A percentile compares a stretch with the other conserved stretches of the same genome.
These are phyloP conservation scores for Rostrohypoxylon terebratum DNA, from an alignment of 495 filamentous ascomycete genomes.

Conservation along the genomic window DNA sequence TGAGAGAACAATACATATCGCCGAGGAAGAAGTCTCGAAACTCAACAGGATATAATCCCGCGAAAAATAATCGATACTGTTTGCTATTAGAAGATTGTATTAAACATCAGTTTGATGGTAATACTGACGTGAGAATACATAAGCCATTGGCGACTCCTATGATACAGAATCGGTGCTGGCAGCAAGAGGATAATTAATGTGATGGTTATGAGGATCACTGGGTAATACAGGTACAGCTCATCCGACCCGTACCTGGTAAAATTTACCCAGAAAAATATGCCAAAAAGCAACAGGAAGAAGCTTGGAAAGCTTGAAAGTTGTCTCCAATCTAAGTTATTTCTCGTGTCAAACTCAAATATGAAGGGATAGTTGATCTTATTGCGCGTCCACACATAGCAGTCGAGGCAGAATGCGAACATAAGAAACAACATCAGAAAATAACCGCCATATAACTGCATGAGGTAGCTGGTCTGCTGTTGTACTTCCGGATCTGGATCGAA, in stretches of 20 bases:
- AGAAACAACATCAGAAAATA: slow-evolving; percentile 83
- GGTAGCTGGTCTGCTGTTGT: slow-evolving; percentile 72
- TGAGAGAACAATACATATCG: slow-evolving; percentile 96
- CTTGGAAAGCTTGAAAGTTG: slow-evolving; percentile 87
- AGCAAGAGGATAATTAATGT: slow-evolving; percentile 76
- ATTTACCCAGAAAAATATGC: slow-evolving; percentile 87
- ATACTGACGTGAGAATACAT: slow-evolving; percentile 80
- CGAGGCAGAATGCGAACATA: slow-evolving; percentile 79
- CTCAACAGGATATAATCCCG: slow-evolving; percentile 91
- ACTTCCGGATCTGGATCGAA: slow-evolving; percentile 62
- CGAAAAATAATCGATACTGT: slow-evolving; percentile 84
- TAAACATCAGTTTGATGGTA: neutral
- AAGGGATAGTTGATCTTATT: slow-evolving; percentile 95
- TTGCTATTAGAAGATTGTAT: slow-evolving; percentile 31
- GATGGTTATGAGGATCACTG: slow-evolving; percentile 80
- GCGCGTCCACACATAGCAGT: slow-evolving; percentile 81
- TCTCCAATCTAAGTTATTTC: slow-evolving; percentile 88
- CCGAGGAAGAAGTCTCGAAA: slow-evolving; percentile 98
- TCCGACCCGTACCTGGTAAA: slow-evolving; percentile 74
- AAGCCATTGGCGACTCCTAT: slow-evolving; percentile 83
- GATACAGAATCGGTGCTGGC: slow-evolving; percentile 78
- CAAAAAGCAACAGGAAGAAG: slow-evolving; percentile 80
- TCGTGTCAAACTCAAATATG: slow-evolving; percentile 93
- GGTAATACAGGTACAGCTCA: slow-evolving; percentile 85
- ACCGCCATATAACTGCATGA: slow-evolving; percentile 86